Evolutionary conservation across 495 filamentous ascomycete genomes (phyloP).

Genomic region (Penicillium verhagenii): DNA sequence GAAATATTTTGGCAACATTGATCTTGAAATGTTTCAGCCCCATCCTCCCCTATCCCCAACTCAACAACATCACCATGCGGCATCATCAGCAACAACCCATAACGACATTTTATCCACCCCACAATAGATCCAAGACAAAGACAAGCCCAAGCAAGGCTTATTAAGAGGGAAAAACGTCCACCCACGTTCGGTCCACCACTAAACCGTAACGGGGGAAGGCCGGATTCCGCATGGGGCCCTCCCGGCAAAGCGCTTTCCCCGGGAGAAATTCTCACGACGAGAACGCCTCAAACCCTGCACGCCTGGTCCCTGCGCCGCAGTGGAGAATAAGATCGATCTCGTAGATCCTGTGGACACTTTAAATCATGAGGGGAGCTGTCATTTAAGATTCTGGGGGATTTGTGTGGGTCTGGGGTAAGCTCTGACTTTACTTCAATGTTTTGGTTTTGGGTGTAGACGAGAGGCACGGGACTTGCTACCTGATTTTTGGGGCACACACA

Average conservation of each 20-base stretch:
- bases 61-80: too few species aligned
- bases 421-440: constrained; percentile 1
- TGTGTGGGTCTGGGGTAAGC: constrained; percentile 15
- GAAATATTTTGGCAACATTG: too few species aligned
- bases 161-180: constrained; percentile 5
- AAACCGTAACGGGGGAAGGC: neutral
- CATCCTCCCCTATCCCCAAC: neutral
- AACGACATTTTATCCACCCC: neutral
- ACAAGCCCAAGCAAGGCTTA: too few species aligned
- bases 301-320: constrained; percentile 11
- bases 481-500: neutral
- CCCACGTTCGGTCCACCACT: constrained; percentile 7
- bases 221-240: constrained; percentile 5
- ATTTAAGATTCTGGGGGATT: constrained; percentile 3
- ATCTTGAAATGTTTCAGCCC: neutral
- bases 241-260: constrained; percentile 26
- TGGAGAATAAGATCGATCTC: constrained; percentile 9
- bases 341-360: constrained; percentile 14
- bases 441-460: neutral
- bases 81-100: neutral
- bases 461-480: neutral
- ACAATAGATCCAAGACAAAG: neutral
- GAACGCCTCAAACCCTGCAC: neutral
- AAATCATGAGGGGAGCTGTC: constrained; percentile 4
- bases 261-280: neutral